A percentile compares a stretch with the other conserved stretches of the same genome.
These are phyloP conservation scores for Aspergillus spinulosporus DNA, from an alignment of 2,329 filamentous ascomycete genomes.

Conservation along the genomic window DNA sequence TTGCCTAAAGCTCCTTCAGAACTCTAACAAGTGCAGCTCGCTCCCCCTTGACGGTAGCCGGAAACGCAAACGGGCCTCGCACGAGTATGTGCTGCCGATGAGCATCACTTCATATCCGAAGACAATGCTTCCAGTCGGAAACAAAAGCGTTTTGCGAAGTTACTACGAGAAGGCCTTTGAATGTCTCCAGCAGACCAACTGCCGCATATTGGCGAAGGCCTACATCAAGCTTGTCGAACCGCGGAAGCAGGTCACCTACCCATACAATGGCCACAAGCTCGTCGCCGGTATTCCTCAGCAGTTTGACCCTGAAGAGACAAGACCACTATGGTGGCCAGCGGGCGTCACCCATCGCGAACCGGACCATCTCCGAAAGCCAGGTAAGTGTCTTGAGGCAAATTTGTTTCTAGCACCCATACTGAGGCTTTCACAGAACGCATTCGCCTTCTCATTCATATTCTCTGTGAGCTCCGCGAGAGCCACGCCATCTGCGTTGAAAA, in stretches of 20 bases:
- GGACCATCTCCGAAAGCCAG: conserved; percentile 35
- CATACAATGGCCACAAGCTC: conserved; percentile 37
- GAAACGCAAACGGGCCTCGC: conserved; percentile 22
- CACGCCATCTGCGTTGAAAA: conserved; percentile 35
- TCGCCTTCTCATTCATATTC: conserved; percentile 35
- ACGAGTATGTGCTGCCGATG: conserved; percentile 25
- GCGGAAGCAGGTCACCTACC: conserved; percentile 39
- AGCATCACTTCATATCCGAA: conserved; percentile 28
- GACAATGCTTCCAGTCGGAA: conserved; percentile 27
- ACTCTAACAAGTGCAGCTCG: conserved; percentile 10
- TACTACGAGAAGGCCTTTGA: conserved; percentile 39
- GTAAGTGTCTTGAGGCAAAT: conserved; percentile 20
- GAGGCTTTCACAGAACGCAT: conserved; percentile 28
- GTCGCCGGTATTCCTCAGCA: conserved; percentile 33
- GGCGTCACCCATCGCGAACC: conserved; percentile 36
- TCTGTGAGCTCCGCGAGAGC: conserved; percentile 37
- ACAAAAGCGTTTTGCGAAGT: conserved; percentile 26
- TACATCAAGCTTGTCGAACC: conserved; percentile 39
- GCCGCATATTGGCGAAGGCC: conserved; percentile 37
- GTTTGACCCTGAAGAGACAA: conserved; percentile 36
- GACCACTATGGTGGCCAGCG: conserved; percentile 37
- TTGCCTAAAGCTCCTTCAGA: not conserved
- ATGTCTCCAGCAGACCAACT: conserved; percentile 39
- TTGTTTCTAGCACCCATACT: not conserved
- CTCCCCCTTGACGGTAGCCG: conserved; percentile 12